These are phyloP conservation scores for Diphasiastrum complanatum DNA, from an alignment of 83 land plant genomes.

Conservation along the genomic window DNA sequence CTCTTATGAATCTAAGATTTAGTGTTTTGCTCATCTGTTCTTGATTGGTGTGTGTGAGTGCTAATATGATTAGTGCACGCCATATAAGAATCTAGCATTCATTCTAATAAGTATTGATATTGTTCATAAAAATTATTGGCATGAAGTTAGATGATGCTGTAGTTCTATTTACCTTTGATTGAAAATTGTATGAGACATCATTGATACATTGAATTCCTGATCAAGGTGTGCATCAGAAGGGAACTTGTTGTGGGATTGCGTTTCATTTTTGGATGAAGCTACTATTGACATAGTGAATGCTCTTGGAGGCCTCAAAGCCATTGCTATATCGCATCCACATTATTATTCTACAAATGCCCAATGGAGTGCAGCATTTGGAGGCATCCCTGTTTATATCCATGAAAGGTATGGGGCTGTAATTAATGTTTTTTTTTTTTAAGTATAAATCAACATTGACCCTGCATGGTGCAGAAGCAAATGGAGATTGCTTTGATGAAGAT, in stretches of 20 bases:
- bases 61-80: no score
- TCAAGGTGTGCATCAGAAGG: no score
- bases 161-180: no score
- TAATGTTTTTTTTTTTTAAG: background rate
- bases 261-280: constrained; percentile 30
- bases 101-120: no score
- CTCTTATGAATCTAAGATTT: no score
- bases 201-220: no score
- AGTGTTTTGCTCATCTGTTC: no score
- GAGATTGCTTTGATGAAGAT: background rate
- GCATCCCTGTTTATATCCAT: constrained; percentile 28
- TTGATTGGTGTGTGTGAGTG: no score
- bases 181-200: no score
- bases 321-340: constrained; percentile 31
- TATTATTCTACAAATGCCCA: constrained; percentile 20
- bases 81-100: no score
- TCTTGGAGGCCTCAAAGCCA: constrained; percentile 26
- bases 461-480: background rate
- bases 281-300: constrained; percentile 27
- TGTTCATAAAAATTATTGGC: no score
- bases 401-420: constrained; percentile 14
- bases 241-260: constrained; percentile 32
- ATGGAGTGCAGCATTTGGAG: constrained; percentile 31
- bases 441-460: background rate
- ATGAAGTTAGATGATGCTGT: no score